A percentile compares a stretch with the other conserved stretches of the same genome.
Evolutionary conservation across 768 basidiomycete genomes (phyloP).

Genomic region (Coprinellus aureogranulatus): DNA sequence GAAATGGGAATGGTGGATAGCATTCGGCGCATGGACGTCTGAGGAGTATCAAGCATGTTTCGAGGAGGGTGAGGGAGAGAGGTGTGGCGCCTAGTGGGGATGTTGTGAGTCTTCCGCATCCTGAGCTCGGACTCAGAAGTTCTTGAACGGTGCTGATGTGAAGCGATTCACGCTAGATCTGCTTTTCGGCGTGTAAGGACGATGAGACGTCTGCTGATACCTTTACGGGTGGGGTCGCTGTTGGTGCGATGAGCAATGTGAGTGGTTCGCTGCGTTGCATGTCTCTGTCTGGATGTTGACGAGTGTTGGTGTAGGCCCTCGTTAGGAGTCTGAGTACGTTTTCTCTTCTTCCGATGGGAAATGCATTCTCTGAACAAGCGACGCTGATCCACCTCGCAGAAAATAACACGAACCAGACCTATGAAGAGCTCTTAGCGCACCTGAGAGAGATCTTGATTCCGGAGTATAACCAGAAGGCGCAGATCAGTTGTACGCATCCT

Average conservation of each 20-base stretch:
- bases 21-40: slow-evolving; percentile 9
- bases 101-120: slow-evolving; percentile 3
- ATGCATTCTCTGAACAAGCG: neutral
- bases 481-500: slow-evolving; percentile 68
- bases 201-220: slow-evolving; percentile 73
- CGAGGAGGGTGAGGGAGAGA: neutral
- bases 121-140: neutral
- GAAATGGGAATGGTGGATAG: neutral
- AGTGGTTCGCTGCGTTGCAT: slow-evolving; percentile 21
- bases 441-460: slow-evolving; percentile 49
- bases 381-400: slow-evolving; percentile 20
- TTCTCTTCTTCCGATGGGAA: neutral
- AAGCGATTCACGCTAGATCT: slow-evolving; percentile 46
- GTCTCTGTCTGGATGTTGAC: neutral
- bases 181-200: slow-evolving; percentile 70
- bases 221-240: slow-evolving; percentile 58
- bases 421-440: slow-evolving; percentile 52
- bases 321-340: slow-evolving; percentile 45
- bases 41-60: slow-evolving; percentile 2
- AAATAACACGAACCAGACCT: slow-evolving; percentile 57
- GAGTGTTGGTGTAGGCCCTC: too few relatives aligned
- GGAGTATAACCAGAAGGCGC: slow-evolving; percentile 67
- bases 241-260: slow-evolving; percentile 81
- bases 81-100: slow-evolving; percentile 2
- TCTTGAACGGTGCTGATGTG: neutral